Base-by-base conservation (phyloP, 805 yeast species). In the Yamadazyma ubonensis region DNA sequence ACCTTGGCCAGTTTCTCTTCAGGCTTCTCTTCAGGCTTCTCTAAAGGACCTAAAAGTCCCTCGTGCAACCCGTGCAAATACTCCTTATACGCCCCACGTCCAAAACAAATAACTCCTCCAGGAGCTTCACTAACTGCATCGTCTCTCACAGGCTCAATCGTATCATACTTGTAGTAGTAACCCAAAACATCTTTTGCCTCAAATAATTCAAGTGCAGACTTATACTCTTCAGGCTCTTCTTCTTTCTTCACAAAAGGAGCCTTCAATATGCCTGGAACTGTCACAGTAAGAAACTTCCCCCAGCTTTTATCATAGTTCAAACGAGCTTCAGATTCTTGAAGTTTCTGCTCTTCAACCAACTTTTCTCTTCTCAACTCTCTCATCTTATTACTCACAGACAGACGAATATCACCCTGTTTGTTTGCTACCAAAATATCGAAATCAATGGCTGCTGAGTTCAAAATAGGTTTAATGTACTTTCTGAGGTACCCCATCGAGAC, bases 51-150 rank as follows among this genome's bases (percentile, higher is more conserved):
- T 33, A 93, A 63, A 57, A 93, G 72, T 5, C 99, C 99, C 66
- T 93, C 99, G 52, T 93, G 96, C 8, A 93, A 58, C 7, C 99
- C 99, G 31, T 76, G 73, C 38, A 93, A 58, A 57, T 88, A 93
- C 69, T 93, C 99, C 59, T 91, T 91, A 59, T 78, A 93, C 0
- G 97, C 91, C 42, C 99, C 99, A 58, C 99, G 75, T 4, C 99
- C 99, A 18, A 93, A 66, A 57, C 96, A 86, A 15, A 93, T 75
- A 9, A 89, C 83, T 31, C 98, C 99, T 18, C 97, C 97, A 6
- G 81, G 76, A 10, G 57, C 56, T 2, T 78, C 73, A 22, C 70
- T 69, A 2, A 48, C 36, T 15, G 29, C 27, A 22, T 69, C 59
- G 2, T 79, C 69, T 54, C 80, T 82, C 38, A 79, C 75, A 38